A percentile compares a stretch with the other conserved stretches of the same genome.
Evolutionary conservation across 352 stramenopile species (phyloP).

Genomic region (Phytophthora podocarpi): DNA sequence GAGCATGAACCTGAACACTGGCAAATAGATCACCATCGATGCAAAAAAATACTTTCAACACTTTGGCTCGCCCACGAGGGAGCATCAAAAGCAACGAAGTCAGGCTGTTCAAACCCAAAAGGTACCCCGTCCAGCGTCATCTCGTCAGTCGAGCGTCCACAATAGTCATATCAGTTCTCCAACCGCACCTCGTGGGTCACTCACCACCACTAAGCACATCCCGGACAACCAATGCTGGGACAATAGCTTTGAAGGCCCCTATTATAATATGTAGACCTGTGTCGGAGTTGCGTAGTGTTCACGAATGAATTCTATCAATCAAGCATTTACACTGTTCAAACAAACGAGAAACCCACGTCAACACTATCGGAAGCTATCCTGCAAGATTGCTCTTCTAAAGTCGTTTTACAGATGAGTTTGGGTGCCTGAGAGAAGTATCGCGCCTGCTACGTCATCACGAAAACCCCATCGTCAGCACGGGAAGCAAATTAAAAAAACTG

Average conservation of each 20-base stretch:
- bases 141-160: conserved; percentile 13
- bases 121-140: conserved; percentile 17
- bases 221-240: conserved; percentile 3
- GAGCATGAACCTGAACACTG: conserved; percentile 30
- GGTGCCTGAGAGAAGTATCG: not conserved
- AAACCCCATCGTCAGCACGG: not conserved
- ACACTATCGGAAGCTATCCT: too few relatives aligned
- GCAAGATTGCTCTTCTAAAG: too few relatives aligned
- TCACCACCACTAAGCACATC: not conserved
- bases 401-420: not conserved
- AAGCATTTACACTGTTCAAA: too few relatives aligned
- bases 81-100: not conserved
- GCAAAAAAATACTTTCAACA: conserved; percentile 33
- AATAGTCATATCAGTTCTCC: not conserved
- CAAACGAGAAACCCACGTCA: too few relatives aligned
- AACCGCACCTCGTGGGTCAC: not conserved
- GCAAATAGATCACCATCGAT: conserved; percentile 42
- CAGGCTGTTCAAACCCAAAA: conserved; percentile 19
- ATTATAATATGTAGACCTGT: not conserved
- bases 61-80: conserved; percentile 18
- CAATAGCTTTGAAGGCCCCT: conserved; percentile 8
- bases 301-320: not conserved
- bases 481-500: too few relatives aligned
- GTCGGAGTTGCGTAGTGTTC: not conserved
- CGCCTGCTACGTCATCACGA: not conserved